A percentile compares a stretch with the other conserved stretches of the same genome.
phyloP scores from a whole-genome alignment of 257 asterid species.

The Catharanthus roseus region DNA sequence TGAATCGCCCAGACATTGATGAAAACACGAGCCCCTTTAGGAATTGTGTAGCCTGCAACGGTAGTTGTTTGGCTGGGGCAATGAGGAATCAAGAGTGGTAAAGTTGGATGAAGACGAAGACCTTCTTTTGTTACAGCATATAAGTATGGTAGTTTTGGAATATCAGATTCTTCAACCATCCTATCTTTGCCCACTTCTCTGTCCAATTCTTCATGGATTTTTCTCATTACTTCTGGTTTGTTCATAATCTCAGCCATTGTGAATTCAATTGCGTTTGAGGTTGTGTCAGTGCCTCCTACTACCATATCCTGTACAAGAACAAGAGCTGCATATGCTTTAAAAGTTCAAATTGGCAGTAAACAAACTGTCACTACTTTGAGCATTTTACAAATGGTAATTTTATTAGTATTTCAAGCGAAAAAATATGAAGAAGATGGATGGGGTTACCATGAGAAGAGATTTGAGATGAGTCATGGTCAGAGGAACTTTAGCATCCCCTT shows the following conservation, averaged over 20 bases:
- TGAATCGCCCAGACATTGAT: constrained; percentile 70
- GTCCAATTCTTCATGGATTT: constrained; percentile 49
- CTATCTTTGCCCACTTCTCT: constrained; percentile 35
- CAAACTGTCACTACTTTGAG: not conserved
- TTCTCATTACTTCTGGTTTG: constrained; percentile 38
- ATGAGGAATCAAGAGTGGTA: constrained; percentile 67
- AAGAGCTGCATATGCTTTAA: not conserved
- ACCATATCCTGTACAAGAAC: constrained; percentile 50
- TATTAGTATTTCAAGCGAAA: too few relatives aligned
- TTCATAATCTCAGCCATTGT: constrained; percentile 67
- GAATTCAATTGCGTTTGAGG: constrained; percentile 56
- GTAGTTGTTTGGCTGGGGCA: constrained; percentile 46
- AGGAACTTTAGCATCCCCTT: constrained; percentile 43
- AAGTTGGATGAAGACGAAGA: constrained; percentile 52
- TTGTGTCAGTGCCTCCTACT: constrained; percentile 74
- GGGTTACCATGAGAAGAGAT: constrained; percentile 65
- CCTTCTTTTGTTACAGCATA: constrained; percentile 52
- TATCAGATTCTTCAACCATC: constrained; percentile 50
- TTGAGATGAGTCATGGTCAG: constrained; percentile 57
- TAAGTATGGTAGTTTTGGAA: constrained; percentile 42
- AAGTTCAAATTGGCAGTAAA: not conserved
- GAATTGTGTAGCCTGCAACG: constrained; percentile 44
- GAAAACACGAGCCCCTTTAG: constrained; percentile 53
- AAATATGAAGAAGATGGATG: too few relatives aligned
- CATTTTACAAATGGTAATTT: too few relatives aligned